A percentile compares a stretch with the other conserved stretches of the same genome.
phyloP scores from a whole-genome alignment of 345 rosid species.

The Nasturtium officinale region DNA sequence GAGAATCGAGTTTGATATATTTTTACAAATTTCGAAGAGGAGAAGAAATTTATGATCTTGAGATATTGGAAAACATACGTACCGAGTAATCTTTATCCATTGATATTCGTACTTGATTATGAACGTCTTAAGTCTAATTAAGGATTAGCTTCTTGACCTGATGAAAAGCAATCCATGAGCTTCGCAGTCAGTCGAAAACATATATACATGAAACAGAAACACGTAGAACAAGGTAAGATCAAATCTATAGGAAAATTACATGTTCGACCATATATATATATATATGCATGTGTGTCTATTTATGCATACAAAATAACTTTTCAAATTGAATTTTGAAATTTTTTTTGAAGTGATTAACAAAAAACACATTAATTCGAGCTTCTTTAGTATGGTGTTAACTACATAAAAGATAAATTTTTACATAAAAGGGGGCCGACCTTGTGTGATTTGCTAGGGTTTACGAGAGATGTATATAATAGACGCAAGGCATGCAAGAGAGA shows the following conservation, averaged over 20 bases:
- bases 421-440: conserved; percentile 7
- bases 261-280: not conserved
- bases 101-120: conserved; percentile 25
- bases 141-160: conserved; percentile 11
- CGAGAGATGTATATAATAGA: conserved; percentile 17
- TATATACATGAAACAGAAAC: conserved; percentile 7
- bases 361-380: not conserved
- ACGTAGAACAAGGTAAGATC: conserved; percentile 17
- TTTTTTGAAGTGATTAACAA: not conserved
- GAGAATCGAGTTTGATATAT: conserved; percentile 39
- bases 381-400: conserved; percentile 1
- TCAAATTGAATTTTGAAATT: not conserved
- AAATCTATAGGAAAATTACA: conserved; percentile 19
- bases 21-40: not conserved
- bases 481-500: conserved; percentile 19
- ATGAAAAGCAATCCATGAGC: conserved; percentile 19
- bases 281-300: not conserved
- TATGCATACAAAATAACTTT: not conserved
- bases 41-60: not conserved
- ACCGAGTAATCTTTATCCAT: conserved; percentile 90
- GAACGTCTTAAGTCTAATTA: conserved; percentile 9
- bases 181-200: conserved; percentile 18
- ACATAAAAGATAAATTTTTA: not conserved
- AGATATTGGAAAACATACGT: conserved; percentile 27
- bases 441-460: conserved; percentile 38